A percentile compares a stretch with the other conserved stretches of the same genome.
Evolutionary conservation across 306 rosid genomes (phyloP).

Genomic region (Potentilla sterilis): DNA sequence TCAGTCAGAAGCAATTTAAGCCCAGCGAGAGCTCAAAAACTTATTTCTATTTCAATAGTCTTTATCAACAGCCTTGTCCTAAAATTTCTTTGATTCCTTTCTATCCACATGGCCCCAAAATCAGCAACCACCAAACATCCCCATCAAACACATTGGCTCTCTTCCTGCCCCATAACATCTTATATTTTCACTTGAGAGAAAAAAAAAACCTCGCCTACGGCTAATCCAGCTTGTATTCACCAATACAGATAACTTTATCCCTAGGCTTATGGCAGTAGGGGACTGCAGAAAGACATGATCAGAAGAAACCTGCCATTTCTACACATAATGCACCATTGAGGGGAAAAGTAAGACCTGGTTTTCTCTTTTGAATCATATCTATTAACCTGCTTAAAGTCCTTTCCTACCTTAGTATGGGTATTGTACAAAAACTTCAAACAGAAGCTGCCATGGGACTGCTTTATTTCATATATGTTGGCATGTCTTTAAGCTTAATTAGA

Average conservation of each 20-base stretch:
- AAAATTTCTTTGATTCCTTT: neutral
- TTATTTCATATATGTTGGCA: neutral
- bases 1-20: neutral
- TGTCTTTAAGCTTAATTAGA: neutral
- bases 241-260: neutral
- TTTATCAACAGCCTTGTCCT: neutral
- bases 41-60: neutral
- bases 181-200: neutral
- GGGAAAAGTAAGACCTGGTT: neutral
- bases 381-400: neutral
- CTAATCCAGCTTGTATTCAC: neutral
- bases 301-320: neutral
- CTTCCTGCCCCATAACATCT: neutral
- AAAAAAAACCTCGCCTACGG: neutral
- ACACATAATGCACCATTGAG: neutral
- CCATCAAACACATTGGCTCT: neutral
- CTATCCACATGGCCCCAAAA: neutral
- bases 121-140: neutral
- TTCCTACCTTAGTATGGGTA: neutral
- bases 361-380: neutral
- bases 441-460: neutral
- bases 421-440: neutral
- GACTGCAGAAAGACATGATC: neutral
- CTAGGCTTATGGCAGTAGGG: neutral
- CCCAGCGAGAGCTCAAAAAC: neutral